Evolutionary conservation across 805 yeast species (phyloP).

Genomic region (Candida morakotiae): DNA sequence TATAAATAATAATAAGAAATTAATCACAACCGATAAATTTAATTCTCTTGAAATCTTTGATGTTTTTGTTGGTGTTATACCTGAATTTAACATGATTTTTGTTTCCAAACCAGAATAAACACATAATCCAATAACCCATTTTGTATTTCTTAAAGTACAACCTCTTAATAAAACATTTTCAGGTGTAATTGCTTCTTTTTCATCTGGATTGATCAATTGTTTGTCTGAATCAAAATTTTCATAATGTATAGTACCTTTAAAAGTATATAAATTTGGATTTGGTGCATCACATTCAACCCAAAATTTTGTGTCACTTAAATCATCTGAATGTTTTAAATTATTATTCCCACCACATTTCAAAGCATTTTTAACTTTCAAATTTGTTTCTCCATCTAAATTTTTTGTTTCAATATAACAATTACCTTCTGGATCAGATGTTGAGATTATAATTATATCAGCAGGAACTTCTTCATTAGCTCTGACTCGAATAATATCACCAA

Average conservation of each 20-base stretch:
- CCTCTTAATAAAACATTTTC: conserved; percentile 71
- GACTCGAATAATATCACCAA: conserved; percentile 70
- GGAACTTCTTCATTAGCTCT: conserved; percentile 77
- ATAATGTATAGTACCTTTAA: conserved; percentile 63
- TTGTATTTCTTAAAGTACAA: conserved; percentile 66
- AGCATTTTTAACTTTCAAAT: conserved; percentile 56
- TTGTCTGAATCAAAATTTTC: conserved; percentile 32
- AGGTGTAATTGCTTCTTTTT: conserved; percentile 54
- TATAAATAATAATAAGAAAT: conserved; percentile 57
- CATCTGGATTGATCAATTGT: conserved; percentile 29
- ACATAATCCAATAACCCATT: conserved; percentile 71
- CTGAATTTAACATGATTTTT: conserved; percentile 74
- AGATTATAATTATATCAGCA: conserved; percentile 62
- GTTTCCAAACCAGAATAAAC: conserved; percentile 76
- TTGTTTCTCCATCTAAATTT: conserved; percentile 82
- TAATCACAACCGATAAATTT: conserved; percentile 61
- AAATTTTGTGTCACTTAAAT: conserved; percentile 54
- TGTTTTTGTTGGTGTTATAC: conserved; percentile 71
- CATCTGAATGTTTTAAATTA: conserved; percentile 50
- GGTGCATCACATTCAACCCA: conserved; percentile 72
- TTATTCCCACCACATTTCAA: conserved; percentile 48
- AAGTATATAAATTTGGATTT: conserved; percentile 58
- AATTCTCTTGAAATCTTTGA: conserved; percentile 63
- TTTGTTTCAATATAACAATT: conserved; percentile 77
- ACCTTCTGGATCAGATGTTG: conserved; percentile 66